A percentile compares a stretch with the other conserved stretches of the same genome.
These are phyloP conservation scores for Quercus variabilis DNA, from an alignment of 306 rosid genomes.

Conservation along the genomic window DNA sequence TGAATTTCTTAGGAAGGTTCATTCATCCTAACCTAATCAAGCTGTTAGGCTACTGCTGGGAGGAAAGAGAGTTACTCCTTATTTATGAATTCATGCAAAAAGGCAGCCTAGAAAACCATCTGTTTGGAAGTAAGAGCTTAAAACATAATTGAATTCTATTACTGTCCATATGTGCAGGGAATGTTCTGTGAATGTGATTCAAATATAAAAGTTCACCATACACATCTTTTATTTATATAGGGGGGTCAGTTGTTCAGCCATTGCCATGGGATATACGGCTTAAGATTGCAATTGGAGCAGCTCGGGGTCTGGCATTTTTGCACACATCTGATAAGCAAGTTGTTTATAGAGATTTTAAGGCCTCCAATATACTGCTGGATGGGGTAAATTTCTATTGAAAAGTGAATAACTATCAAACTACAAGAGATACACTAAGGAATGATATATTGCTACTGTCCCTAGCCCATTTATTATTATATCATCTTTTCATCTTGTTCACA, in stretches of 20 bases:
- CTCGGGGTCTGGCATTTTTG: constrained; percentile 81
- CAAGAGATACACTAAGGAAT: background rate
- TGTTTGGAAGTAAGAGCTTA: constrained; percentile 79
- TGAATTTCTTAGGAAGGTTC: constrained; percentile 75
- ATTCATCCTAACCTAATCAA: constrained; percentile 92
- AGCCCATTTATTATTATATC: background rate
- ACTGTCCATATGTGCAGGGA: constrained; percentile 1
- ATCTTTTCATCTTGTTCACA: background rate
- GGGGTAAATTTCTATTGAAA: constrained; percentile 48
- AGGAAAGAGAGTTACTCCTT: constrained; percentile 70
- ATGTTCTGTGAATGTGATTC: constrained; percentile 3
- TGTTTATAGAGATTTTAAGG: constrained; percentile 84
- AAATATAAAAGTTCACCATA: background rate
- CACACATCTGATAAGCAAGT: constrained; percentile 78
- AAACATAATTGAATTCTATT: constrained; percentile 1
- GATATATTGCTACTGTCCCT: background rate
- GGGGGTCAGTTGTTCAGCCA: constrained; percentile 76
- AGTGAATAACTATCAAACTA: background rate
- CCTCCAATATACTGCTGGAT: constrained; percentile 89
- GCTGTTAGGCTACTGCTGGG: constrained; percentile 81
- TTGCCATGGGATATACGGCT: constrained; percentile 80
- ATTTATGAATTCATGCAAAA: constrained; percentile 90
- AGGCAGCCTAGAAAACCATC: constrained; percentile 86
- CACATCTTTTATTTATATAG: constrained; percentile 39
- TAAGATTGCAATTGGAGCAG: constrained; percentile 92